Conservation (phyloP, 2,329 filamentous ascomycete species). For the Fusarium tupiense region DNA sequence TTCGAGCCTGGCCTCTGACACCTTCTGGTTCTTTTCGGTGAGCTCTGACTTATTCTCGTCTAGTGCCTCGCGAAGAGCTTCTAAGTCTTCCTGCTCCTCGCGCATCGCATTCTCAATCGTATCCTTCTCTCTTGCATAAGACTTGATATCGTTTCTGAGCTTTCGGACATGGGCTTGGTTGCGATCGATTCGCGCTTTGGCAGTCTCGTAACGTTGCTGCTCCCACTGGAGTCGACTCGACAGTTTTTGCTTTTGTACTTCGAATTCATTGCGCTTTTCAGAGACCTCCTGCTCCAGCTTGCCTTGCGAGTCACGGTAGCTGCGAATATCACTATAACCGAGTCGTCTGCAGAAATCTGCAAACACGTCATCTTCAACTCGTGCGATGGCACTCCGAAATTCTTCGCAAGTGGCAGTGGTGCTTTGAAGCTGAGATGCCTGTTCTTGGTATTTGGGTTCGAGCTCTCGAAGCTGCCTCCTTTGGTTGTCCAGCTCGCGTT, state of each 20-base stretch:
- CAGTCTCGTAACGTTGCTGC: conserved; percentile 61
- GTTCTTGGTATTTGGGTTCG: conserved; percentile 80
- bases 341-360: conserved; percentile 84
- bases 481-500: conserved; percentile 79
- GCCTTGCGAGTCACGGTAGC: conserved; percentile 93
- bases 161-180: conserved; percentile 74
- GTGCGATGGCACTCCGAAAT: conserved; percentile 72
- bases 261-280: conserved; percentile 87
- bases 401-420: conserved; percentile 61
- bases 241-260: conserved; percentile 81
- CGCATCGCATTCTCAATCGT: conserved; percentile 78
- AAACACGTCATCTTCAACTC: conserved; percentile 91
- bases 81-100: conserved; percentile 78
- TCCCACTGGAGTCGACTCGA: conserved; percentile 70
- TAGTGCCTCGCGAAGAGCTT: conserved; percentile 76
- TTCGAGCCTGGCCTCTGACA: conserved; percentile 81
- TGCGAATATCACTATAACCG: conserved; percentile 88
- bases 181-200: conserved; percentile 73
- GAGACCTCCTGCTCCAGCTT: conserved; percentile 90
- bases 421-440: conserved; percentile 73
- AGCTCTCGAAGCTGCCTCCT: conserved; percentile 79
- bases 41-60: conserved; percentile 75
- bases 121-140: conserved; percentile 77
- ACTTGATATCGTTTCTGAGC: conserved; percentile 74
- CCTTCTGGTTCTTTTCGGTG: conserved; percentile 75